These are phyloP conservation scores for Ganoderma boninense DNA, from an alignment of 1,284 basidiomycete species.

Conservation along the genomic window DNA sequence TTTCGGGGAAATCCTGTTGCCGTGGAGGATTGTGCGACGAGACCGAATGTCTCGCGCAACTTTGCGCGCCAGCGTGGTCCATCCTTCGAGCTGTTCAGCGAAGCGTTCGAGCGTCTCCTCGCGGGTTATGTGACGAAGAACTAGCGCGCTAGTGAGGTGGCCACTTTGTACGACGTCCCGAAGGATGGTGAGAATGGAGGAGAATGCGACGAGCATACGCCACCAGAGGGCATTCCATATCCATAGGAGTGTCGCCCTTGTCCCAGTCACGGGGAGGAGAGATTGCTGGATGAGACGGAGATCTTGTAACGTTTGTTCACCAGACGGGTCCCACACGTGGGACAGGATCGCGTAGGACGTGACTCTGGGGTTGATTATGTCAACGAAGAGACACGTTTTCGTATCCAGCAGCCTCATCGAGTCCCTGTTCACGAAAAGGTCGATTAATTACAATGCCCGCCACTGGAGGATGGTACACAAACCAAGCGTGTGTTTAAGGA, in stretches of 20 bases:
- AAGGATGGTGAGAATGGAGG: neutral
- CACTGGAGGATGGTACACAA: neutral
- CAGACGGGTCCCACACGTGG: constrained; percentile 2
- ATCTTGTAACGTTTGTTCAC: constrained; percentile 13
- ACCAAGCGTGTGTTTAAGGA: neutral
- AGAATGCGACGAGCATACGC: constrained; percentile 1
- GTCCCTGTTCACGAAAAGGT: neutral
- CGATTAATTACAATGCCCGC: neutral
- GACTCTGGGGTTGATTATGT: neutral
- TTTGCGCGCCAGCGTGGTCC: neutral
- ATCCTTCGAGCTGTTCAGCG: neutral
- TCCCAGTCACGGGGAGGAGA: constrained; percentile 3
- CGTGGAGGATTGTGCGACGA: neutral
- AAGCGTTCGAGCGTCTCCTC: constrained; percentile 1
- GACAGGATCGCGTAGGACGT: constrained; percentile 8
- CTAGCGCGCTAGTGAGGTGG: neutral
- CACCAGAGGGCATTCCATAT: constrained; percentile 5
- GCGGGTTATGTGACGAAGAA: neutral
- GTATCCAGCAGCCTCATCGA: constrained; percentile 5
- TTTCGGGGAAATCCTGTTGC: constrained; percentile 6
- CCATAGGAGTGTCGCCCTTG: neutral
- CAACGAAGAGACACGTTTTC: neutral
- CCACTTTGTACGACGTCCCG: neutral
- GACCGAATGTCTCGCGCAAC: neutral
- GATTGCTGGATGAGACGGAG: constrained; percentile 3